Evolutionary conservation across 352 stramenopile genomes (phyloP).

Genomic region (Pythium phragmiticola): DNA sequence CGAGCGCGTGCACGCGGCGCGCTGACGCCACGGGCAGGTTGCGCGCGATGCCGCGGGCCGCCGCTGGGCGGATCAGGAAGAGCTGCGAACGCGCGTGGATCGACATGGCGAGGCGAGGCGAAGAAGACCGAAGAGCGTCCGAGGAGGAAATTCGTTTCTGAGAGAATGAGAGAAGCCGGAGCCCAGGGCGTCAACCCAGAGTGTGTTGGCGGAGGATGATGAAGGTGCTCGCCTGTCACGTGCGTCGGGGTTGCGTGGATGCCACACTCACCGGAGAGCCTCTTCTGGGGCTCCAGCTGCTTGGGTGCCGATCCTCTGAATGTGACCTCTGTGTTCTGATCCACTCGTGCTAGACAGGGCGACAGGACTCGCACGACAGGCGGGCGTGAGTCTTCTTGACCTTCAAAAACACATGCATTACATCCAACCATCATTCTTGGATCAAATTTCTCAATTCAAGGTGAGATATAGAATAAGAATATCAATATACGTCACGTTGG

Average conservation of each 20-base stretch:
- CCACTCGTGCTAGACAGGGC: background rate
- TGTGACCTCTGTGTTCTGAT: conserved; percentile 18
- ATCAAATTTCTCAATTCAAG: background rate
- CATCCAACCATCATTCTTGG: conserved; percentile 14
- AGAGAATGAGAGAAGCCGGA: background rate
- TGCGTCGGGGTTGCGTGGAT: conserved; percentile 17
- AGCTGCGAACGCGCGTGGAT: conserved; percentile 54
- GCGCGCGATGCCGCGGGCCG: conserved; percentile 23
- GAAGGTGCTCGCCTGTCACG: background rate
- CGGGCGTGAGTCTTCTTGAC: background rate
- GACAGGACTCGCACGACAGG: background rate
- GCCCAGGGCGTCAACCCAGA: background rate
- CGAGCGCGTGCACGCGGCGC: conserved; percentile 27
- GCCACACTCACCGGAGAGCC: conserved; percentile 5
- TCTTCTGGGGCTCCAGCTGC: conserved; percentile 24
- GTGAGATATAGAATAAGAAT: background rate
- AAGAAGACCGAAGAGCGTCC: background rate
- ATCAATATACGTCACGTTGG: background rate
- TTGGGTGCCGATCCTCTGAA: conserved; percentile 11
- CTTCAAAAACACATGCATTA: conserved; percentile 15
- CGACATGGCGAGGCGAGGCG: conserved; percentile 19
- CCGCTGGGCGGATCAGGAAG: conserved; percentile 27
- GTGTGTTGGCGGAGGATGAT: too few species aligned
- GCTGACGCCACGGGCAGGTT: conserved; percentile 20
- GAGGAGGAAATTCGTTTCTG: conserved; percentile 7